These are phyloP conservation scores for Fraxinus latifolia DNA, from an alignment of 305 asterid genomes.

Conservation along the genomic window DNA sequence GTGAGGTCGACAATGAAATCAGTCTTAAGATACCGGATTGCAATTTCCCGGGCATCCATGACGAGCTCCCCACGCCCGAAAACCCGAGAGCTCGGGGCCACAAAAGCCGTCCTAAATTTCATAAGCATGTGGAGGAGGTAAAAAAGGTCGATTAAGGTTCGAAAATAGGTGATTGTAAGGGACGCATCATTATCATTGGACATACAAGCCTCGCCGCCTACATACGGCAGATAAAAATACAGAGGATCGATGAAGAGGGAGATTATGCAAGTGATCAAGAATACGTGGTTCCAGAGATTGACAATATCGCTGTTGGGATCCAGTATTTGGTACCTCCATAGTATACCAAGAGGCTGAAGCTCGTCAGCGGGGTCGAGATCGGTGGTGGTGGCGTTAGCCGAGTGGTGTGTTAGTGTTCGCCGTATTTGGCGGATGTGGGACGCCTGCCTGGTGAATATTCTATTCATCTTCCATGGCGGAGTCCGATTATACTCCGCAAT, in stretches of 20 bases:
- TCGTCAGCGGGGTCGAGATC: constrained; percentile 35
- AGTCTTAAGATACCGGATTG: constrained; percentile 55
- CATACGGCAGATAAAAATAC: constrained; percentile 71
- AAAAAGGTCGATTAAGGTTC: constrained; percentile 58
- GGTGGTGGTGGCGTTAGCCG: constrained; percentile 4
- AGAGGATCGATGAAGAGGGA: constrained; percentile 89
- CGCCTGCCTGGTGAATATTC: constrained; percentile 66
- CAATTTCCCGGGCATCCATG: constrained; percentile 61
- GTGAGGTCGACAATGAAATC: constrained; percentile 73
- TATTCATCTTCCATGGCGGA: constrained; percentile 98
- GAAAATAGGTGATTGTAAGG: constrained; percentile 43
- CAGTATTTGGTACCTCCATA: constrained; percentile 76
- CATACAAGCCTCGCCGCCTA: constrained; percentile 62
- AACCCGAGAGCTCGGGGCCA: constrained; percentile 81
- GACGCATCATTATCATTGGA: constrained; percentile 50
- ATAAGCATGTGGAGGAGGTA: constrained; percentile 65
- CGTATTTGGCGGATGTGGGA: constrained; percentile 75
- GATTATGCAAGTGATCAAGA: constrained; percentile 56
- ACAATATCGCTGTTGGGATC: constrained; percentile 90
- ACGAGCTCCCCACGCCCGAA: constrained; percentile 97
- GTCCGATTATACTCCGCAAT: constrained; percentile 42
- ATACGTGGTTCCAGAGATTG: constrained; percentile 84
- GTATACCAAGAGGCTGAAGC: constrained; percentile 46
- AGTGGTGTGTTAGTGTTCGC: constrained; percentile 42
- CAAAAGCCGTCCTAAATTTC: constrained; percentile 89